Percentiles rank a stretch among this genome's conserved stretches.
Evolutionary conservation across 169 alveolate genomes (phyloP).

Genomic region (Plasmodium chabaudi): DNA sequence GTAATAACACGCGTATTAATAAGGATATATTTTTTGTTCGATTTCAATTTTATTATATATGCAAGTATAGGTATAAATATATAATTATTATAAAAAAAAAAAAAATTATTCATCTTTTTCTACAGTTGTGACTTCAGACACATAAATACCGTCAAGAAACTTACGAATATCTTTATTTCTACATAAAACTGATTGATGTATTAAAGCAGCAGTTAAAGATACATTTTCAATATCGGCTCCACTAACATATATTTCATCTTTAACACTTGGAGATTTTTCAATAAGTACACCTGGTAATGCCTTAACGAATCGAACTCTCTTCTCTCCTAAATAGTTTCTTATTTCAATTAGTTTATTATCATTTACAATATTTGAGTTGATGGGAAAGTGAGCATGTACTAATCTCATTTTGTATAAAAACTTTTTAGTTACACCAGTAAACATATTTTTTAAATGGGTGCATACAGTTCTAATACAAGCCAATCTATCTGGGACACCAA

Average conservation of each 20-base stretch:
- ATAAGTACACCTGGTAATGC: conserved; percentile 95
- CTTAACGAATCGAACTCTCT: conserved; percentile 94
- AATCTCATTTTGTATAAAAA: conserved; percentile 99
- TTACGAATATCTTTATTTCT: conserved; percentile 99
- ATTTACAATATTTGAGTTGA: conserved; percentile 95
- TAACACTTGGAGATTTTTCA: conserved; percentile 93
- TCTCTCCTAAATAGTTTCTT: conserved; percentile 99
- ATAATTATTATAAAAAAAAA: background rate
- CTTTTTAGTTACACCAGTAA: conserved; percentile 97
- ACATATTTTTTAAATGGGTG: conserved; percentile 97
- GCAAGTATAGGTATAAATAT: too few species aligned
- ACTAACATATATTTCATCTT: conserved; percentile 97
- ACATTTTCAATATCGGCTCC: conserved; percentile 98
- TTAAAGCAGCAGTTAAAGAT: conserved; percentile 98
- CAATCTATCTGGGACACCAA: conserved; percentile 94
- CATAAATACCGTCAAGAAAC: conserved; percentile 99
- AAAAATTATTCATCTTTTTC: conserved; percentile 87
- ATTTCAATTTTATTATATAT: too few species aligned
- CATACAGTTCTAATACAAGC: conserved; percentile 96
- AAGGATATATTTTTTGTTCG: too few species aligned
- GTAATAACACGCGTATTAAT: background rate
- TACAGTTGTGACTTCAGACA: conserved; percentile 95
- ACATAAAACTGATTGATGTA: conserved; percentile 97
- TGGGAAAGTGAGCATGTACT: conserved; percentile 99
- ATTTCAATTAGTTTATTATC: conserved; percentile 97